phyloP scores from a whole-genome alignment of 1,284 basidiomycete genomes.

The Meripilus lineatus region DNA sequence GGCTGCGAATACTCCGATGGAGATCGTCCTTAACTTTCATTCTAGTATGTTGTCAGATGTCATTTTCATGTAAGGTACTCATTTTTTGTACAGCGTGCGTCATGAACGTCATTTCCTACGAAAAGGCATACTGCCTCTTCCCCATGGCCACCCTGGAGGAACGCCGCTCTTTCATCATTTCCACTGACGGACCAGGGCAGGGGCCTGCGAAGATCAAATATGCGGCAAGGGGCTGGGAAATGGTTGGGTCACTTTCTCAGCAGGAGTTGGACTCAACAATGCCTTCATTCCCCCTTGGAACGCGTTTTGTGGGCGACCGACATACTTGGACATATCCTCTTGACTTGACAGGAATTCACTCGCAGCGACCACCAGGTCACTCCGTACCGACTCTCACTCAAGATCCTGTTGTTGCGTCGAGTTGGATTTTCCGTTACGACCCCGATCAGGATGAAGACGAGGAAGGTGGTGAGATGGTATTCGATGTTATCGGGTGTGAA shows the following conservation, averaged over 20 bases:
- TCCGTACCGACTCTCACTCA: not conserved
- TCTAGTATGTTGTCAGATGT: constrained; percentile 31
- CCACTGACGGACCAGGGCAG: not conserved
- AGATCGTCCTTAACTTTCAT: constrained; percentile 37
- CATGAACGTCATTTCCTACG: constrained; percentile 10
- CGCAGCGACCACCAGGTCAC: not conserved
- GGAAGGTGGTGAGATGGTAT: not conserved
- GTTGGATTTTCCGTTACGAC: not conserved
- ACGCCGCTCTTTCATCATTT: not conserved
- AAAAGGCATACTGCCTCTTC: constrained; percentile 8
- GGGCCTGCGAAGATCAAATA: not conserved
- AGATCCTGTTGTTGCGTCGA: not conserved
- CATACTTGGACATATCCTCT: not conserved
- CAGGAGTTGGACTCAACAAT: no score
- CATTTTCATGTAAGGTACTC: not conserved
- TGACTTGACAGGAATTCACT: not conserved
- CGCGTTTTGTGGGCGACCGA: not conserved
- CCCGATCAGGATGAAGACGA: no score
- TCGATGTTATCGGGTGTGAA: no score
- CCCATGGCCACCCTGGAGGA: constrained; percentile 5
- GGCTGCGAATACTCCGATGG: constrained; percentile 22
- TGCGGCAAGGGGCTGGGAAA: not conserved
- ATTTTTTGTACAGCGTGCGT: constrained; percentile 5
- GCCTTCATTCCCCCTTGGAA: not conserved
- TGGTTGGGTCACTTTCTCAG: not conserved